These are phyloP conservation scores for Chlamydomonas sphaeroides DNA, from an alignment of 139 green algal species.

Conservation along the genomic window DNA sequence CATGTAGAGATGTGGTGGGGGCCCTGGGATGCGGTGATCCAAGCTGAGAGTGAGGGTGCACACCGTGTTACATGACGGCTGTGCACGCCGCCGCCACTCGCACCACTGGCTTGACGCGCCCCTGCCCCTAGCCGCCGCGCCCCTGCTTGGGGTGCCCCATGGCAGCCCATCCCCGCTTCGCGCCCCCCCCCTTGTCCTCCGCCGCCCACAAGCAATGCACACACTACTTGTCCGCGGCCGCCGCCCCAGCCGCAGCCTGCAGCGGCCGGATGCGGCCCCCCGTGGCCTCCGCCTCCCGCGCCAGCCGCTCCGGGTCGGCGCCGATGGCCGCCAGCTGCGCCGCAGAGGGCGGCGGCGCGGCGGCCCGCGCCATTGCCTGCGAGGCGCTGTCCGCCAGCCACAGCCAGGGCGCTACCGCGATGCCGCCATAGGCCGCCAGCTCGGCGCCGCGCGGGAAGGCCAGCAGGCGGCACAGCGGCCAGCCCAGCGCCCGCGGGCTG, in stretches of 20 bases:
- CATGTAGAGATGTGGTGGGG: no score
- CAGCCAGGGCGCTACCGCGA: constrained; percentile 50
- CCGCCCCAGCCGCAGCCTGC: not conserved
- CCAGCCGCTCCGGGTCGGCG: not conserved
- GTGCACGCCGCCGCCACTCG: no score
- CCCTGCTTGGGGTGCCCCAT: no score
- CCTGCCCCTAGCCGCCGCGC: no score
- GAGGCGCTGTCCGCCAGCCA: constrained; percentile 44
- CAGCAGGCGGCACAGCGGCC: constrained; percentile 43
- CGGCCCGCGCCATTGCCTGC: constrained; percentile 8
- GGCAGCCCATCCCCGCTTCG: no score
- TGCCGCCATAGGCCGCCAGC: constrained; percentile 39
- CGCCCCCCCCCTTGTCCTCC: no score
- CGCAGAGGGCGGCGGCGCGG: constrained; percentile 11
- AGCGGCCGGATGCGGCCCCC: not conserved
- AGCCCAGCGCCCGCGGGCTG: constrained; percentile 14
- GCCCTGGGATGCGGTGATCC: no score
- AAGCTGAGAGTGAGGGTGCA: no score
- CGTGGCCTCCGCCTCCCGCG: constrained; percentile 3
- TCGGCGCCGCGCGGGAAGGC: constrained; percentile 44
- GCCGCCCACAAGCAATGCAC: no score
- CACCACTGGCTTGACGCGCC: no score
- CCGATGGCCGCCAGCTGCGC: not conserved
- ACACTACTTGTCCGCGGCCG: no score
- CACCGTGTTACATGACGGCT: no score